Percentiles rank a stretch among this genome's conserved stretches.
Evolutionary conservation across 805 yeast species (phyloP).

Genomic region (Kazachstania viticola): DNA sequence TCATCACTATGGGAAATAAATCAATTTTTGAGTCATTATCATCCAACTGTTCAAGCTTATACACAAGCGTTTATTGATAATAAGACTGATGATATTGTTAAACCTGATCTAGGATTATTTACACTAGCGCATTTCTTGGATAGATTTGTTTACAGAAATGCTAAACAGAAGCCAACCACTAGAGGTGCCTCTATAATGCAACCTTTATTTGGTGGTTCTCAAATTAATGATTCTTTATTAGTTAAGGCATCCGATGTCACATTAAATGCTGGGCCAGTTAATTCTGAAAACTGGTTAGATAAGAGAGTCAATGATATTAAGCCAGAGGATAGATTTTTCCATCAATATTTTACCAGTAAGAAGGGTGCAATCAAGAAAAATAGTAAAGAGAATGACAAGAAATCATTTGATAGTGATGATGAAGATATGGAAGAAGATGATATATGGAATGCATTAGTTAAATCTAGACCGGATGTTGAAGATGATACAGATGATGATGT

Average conservation of each 20-base stretch:
- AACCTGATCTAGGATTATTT: slow-evolving; percentile 86
- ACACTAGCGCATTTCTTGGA: slow-evolving; percentile 86
- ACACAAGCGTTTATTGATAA: slow-evolving; percentile 53
- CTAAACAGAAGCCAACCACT: slow-evolving; percentile 61
- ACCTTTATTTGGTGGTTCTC: slow-evolving; percentile 71
- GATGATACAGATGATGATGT: slow-evolving; percentile 33
- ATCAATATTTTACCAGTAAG: slow-evolving; percentile 67
- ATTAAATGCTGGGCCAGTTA: slow-evolving; percentile 52
- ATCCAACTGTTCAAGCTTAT: slow-evolving; percentile 80
- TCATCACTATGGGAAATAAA: slow-evolving; percentile 81
- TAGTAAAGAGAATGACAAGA: slow-evolving; percentile 19
- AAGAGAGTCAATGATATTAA: slow-evolving; percentile 52
- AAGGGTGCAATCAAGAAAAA: slow-evolving; percentile 30
- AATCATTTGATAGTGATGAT: slow-evolving; percentile 31
- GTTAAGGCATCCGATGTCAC: slow-evolving; percentile 48
- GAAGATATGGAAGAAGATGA: slow-evolving; percentile 51
- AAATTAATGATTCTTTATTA: slow-evolving; percentile 53
- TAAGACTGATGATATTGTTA: slow-evolving; percentile 34
- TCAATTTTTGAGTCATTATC: slow-evolving; percentile 70
- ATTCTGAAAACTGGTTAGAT: slow-evolving; percentile 73
- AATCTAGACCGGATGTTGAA: slow-evolving; percentile 62
- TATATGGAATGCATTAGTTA: slow-evolving; percentile 70
- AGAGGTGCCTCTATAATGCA: slow-evolving; percentile 95
- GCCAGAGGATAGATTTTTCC: slow-evolving; percentile 83
- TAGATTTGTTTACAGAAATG: slow-evolving; percentile 87